Conservation (phyloP, 108 stramenopile genomes). For the Conticribra guillardii region DNA sequence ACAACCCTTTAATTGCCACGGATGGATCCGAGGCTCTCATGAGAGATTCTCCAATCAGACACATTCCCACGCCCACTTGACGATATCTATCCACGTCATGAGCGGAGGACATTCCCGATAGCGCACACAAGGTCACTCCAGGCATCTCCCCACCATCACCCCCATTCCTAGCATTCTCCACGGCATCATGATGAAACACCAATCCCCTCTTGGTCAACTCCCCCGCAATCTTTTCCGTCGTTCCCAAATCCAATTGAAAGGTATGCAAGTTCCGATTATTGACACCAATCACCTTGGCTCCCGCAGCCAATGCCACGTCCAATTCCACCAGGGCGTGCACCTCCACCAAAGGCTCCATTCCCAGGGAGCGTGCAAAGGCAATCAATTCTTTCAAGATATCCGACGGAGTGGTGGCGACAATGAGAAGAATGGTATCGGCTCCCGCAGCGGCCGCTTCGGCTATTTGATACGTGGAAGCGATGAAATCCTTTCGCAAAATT, state of each 20-base stretch:
- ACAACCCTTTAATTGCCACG: constrained; percentile 80
- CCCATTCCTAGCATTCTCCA: not conserved
- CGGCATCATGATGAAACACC: constrained; percentile 57
- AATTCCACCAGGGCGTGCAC: constrained; percentile 91
- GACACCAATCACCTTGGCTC: constrained; percentile 95
- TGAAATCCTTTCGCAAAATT: constrained; percentile 96
- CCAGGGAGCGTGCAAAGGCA: constrained; percentile 66
- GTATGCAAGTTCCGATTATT: constrained; percentile 99
- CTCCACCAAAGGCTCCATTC: constrained; percentile 98
- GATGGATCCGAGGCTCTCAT: constrained; percentile 93
- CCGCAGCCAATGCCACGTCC: constrained; percentile 87
- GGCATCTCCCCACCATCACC: constrained; percentile 6
- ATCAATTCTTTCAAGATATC: constrained; percentile 81
- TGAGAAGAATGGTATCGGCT: constrained; percentile 95
- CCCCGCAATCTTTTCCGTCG: constrained; percentile 82
- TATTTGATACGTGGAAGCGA: constrained; percentile 87
- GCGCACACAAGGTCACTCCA: constrained; percentile 63
- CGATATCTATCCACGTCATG: constrained; percentile 90
- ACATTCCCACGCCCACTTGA: constrained; percentile 83
- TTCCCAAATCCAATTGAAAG: constrained; percentile 93
- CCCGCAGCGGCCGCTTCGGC: constrained; percentile 94
- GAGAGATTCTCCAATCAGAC: constrained; percentile 97
- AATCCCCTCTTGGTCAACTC: constrained; percentile 56
- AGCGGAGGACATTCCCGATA: constrained; percentile 90
- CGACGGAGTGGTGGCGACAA: constrained; percentile 87